phyloP scores from a whole-genome alignment of 1,139 yeast genomes.

The Saccharomycopsis crataegensis region DNA sequence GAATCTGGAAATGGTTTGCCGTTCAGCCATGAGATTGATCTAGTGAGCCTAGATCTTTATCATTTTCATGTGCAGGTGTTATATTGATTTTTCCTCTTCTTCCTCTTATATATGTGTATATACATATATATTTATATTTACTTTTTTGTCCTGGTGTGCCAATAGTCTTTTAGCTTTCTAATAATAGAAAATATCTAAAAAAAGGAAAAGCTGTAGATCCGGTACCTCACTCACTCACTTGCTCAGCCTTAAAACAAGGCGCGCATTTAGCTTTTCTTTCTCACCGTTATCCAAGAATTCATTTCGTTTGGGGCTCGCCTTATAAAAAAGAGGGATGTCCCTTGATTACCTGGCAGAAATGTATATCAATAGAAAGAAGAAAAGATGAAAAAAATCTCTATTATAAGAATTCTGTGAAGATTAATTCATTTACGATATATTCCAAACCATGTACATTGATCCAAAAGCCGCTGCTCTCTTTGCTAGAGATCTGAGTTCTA shows the following conservation, averaged over 20 bases:
- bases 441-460: background rate
- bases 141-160: no score
- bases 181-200: no score
- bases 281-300: no score
- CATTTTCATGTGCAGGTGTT: background rate
- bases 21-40: background rate
- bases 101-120: background rate
- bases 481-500: constrained; percentile 9
- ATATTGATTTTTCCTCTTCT: background rate
- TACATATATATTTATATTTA: no score
- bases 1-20: constrained; percentile 69
- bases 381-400: background rate
- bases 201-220: no score
- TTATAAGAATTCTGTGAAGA: background rate
- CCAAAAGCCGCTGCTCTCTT: background rate
- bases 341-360: no score
- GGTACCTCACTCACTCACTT: no score
- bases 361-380: background rate
- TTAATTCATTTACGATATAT: background rate
- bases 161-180: no score
- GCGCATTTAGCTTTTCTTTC: no score
- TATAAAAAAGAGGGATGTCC: no score
- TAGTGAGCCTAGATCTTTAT: background rate
- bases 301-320: no score
- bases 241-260: no score